These are phyloP conservation scores for Xylariaceae sp. DNA, from an alignment of 2,329 filamentous ascomycete genomes.

Conservation along the genomic window DNA sequence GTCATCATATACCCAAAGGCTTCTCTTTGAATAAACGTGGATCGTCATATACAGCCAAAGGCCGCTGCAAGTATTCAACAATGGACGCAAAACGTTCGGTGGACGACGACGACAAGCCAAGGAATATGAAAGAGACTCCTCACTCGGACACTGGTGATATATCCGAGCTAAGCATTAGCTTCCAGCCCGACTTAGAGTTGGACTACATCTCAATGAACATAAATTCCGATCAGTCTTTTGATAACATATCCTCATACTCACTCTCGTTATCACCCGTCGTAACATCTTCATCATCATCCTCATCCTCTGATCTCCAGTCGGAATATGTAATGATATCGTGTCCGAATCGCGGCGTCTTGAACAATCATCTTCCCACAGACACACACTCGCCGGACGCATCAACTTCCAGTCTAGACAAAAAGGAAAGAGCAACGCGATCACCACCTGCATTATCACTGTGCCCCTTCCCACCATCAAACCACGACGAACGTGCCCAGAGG, in stretches of 20 bases:
- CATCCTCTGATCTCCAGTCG: background rate
- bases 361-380: background rate
- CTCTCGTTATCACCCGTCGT: too few relatives aligned
- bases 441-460: background rate
- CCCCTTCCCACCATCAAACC: background rate
- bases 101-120: background rate
- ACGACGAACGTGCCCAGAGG: background rate
- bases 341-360: background rate
- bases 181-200: conserved; percentile 1
- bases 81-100: background rate
- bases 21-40: background rate
- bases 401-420: background rate
- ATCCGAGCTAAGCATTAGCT: conserved; percentile 3
- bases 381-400: background rate
- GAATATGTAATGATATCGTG: conserved; percentile 3
- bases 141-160: background rate
- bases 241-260: background rate
- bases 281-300: background rate
- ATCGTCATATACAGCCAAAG: background rate
- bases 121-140: background rate
- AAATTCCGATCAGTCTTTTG: background rate
- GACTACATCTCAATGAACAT: background rate
- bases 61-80: background rate
- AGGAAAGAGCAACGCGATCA: background rate
- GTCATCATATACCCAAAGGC: too few relatives aligned